Conservation (phyloP, 768 basidiomycete genomes). For the Phlebiopsis gigantea region DNA sequence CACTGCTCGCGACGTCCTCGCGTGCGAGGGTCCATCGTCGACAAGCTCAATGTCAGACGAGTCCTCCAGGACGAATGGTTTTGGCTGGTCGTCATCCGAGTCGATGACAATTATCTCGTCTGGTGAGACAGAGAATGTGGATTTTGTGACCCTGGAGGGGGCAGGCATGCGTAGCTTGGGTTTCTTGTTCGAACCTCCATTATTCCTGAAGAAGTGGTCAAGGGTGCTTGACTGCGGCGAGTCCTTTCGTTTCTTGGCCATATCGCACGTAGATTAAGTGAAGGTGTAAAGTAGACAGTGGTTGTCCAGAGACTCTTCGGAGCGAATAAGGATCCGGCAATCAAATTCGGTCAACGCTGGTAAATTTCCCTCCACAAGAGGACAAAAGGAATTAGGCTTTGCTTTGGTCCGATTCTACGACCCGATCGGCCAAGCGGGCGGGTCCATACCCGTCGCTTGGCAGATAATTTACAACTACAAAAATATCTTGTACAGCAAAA, state of each 20-base stretch:
- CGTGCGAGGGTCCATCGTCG: neutral
- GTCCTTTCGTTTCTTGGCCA: slow-evolving; percentile 27
- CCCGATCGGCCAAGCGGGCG: neutral
- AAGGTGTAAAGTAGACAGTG: neutral
- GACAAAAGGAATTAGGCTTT: no score
- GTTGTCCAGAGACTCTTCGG: no score
- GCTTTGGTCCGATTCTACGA: no score
- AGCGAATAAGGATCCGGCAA: no score
- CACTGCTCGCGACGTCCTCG: neutral
- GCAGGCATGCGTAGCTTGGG: neutral
- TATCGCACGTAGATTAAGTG: neutral
- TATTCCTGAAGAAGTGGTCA: slow-evolving; percentile 22
- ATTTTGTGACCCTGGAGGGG: neutral
- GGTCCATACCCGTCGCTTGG: neutral
- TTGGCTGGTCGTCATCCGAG: slow-evolving; percentile 17
- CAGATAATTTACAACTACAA: no score
- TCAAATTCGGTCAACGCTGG: no score
- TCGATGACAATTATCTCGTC: slow-evolving; percentile 29
- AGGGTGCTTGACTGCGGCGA: slow-evolving; percentile 22
- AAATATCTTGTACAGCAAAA: no score
- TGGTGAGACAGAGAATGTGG: slow-evolving; percentile 5
- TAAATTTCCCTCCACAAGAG: no score
- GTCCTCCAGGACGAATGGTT: neutral
- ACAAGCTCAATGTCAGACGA: slow-evolving; percentile 18
- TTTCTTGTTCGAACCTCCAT: slow-evolving; percentile 16